Evolutionary conservation across 805 yeast genomes (phyloP).

Genomic region (Suhomyces sp.): DNA sequence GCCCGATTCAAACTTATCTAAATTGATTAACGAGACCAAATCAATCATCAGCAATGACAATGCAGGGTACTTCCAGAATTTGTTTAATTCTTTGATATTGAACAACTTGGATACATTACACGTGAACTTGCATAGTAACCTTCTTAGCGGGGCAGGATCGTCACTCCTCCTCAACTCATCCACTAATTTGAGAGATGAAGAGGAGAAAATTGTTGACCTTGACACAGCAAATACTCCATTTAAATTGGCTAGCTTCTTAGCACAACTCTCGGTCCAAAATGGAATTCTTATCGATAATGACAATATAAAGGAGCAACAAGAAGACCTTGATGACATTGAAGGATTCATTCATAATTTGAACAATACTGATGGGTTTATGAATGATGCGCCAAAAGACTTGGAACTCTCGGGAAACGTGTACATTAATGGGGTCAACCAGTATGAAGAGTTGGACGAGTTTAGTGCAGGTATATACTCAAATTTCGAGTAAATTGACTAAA

Average conservation of each 20-base stretch:
- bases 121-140: constrained; percentile 28
- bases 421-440: constrained; percentile 35
- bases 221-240: constrained; percentile 20
- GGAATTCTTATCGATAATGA: constrained; percentile 49
- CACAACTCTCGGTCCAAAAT: constrained; percentile 66
- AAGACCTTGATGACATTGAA: constrained; percentile 10
- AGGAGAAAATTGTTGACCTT: constrained; percentile 16
- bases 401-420: constrained; percentile 40
- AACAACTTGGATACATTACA: constrained; percentile 36
- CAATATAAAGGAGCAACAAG: constrained; percentile 20
- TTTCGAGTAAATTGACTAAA: constrained; percentile 42
- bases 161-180: constrained; percentile 12
- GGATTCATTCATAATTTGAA: constrained; percentile 42
- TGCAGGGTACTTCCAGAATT: constrained; percentile 22
- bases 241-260: constrained; percentile 68
- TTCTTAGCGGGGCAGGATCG: constrained; percentile 18
- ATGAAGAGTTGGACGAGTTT: constrained; percentile 74
- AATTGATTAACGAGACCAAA: constrained; percentile 47
- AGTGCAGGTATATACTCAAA: constrained; percentile 90
- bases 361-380: constrained; percentile 20
- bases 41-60: constrained; percentile 36
- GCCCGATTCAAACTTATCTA: constrained; percentile 35
- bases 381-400: constrained; percentile 5
- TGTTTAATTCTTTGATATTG: constrained; percentile 34
- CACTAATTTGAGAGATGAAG: constrained; percentile 12